Evolutionary conservation across 208 protist genomes (phyloP).

Genomic region (Novymonas esmeraldas): DNA sequence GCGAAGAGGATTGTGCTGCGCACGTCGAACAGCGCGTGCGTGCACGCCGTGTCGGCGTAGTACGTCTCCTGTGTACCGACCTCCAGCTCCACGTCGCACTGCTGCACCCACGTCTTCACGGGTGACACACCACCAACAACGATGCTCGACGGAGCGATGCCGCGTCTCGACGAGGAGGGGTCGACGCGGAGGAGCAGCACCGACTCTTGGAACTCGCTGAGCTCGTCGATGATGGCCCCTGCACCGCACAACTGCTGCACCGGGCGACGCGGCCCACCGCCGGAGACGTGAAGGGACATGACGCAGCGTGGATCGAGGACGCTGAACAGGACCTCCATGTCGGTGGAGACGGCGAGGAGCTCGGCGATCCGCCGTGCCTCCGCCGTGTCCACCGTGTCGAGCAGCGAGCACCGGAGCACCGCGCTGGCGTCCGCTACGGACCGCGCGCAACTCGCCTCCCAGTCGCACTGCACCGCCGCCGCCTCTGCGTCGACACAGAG

Average conservation of each 20-base stretch:
- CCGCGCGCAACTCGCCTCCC: neutral
- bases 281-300: conserved; percentile 31
- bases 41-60: conserved; percentile 33
- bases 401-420: conserved; percentile 17
- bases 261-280: conserved; percentile 17
- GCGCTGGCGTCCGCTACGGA: conserved; percentile 15
- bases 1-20: conserved; percentile 43
- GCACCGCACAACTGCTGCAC: conserved; percentile 24
- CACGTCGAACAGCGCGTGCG: conserved; percentile 37
- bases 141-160: neutral
- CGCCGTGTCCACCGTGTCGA: conserved; percentile 32
- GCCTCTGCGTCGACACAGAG: neutral
- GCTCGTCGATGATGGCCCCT: conserved; percentile 53
- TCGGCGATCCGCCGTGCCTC: conserved; percentile 30
- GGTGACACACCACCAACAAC: conserved; percentile 32
- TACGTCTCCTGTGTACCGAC: conserved; percentile 55
- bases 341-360: conserved; percentile 33
- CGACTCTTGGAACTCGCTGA: conserved; percentile 55
- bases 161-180: conserved; percentile 11
- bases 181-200: conserved; percentile 33
- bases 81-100: conserved; percentile 21
- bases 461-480: neutral
- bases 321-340: conserved; percentile 28
- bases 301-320: conserved; percentile 32
- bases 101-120: conserved; percentile 23